Conservation (phyloP, 805 yeast genomes). For the Kodamaea kaohsiungensis region DNA sequence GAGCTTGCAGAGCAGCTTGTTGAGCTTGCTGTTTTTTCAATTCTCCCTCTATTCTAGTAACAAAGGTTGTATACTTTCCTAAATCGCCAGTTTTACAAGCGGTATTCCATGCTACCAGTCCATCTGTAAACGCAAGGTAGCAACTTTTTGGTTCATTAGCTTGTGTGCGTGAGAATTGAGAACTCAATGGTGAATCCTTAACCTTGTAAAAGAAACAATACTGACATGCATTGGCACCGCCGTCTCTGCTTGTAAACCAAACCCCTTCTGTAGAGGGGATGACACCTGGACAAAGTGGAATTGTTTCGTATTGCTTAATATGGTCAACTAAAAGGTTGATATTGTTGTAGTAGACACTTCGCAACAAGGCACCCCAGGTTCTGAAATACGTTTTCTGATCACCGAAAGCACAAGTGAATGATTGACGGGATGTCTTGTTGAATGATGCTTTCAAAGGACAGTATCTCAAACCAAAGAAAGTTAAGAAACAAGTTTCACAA, state of each 20-base stretch:
- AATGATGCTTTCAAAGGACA: neutral
- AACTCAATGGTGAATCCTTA: neutral
- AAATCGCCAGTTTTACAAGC: neutral
- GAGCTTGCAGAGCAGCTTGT: no score
- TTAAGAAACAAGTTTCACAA: neutral
- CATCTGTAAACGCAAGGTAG: neutral
- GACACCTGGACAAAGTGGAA: neutral
- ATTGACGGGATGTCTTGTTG: neutral
- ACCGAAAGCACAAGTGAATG: neutral
- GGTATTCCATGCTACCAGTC: neutral
- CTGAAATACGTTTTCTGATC: no score
- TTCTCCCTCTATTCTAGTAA: no score
- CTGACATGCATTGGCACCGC: neutral
- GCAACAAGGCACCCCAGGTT: no score
- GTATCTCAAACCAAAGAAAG: neutral
- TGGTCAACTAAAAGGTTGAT: neutral
- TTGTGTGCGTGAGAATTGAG: neutral
- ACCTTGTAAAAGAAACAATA: neutral
- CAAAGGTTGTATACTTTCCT: neutral
- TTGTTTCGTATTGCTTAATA: neutral
- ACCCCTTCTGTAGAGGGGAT: no score
- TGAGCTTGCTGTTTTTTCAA: neutral
- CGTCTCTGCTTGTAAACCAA: neutral
- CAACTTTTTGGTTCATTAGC: neutral
- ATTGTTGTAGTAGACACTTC: neutral